Evolutionary conservation across 2,329 filamentous ascomycete species (phyloP).

Genomic region (Diplodia mutila): DNA sequence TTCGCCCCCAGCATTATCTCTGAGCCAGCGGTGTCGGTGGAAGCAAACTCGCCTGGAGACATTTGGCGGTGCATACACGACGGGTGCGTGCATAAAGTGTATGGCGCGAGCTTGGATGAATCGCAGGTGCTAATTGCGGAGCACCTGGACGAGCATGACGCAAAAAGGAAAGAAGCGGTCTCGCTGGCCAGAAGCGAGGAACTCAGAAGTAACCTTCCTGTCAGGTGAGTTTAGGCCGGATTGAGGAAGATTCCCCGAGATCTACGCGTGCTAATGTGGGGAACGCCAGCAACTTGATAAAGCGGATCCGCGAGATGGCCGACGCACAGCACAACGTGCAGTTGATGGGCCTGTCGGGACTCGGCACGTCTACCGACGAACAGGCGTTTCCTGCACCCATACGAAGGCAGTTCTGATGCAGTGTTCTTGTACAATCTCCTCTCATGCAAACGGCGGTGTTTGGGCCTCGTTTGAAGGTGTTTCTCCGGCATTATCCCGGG

Average conservation of each 20-base stretch:
- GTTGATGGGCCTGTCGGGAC: slow-evolving; percentile 16
- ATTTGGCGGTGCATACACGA: slow-evolving; percentile 70
- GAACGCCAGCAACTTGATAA: slow-evolving; percentile 47
- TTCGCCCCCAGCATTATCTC: slow-evolving; percentile 13
- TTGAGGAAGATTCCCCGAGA: neutral
- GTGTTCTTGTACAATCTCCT: neutral
- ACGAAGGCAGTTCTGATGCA: slow-evolving; percentile 3
- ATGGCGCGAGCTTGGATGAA: slow-evolving; percentile 60
- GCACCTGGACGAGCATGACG: slow-evolving; percentile 66
- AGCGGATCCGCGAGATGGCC: slow-evolving; percentile 50
- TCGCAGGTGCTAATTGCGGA: slow-evolving; percentile 61
- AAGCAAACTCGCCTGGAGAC: slow-evolving; percentile 59
- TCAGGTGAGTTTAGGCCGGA: slow-evolving; percentile 37
- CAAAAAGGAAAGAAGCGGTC: slow-evolving; percentile 56
- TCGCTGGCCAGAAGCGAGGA: slow-evolving; percentile 60
- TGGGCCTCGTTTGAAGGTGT: neutral
- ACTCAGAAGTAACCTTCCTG: slow-evolving; percentile 44
- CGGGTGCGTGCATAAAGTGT: slow-evolving; percentile 67
- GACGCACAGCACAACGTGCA: slow-evolving; percentile 33
- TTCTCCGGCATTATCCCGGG: neutral
- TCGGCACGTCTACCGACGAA: neutral
- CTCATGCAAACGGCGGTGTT: neutral
- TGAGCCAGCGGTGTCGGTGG: slow-evolving; percentile 33
- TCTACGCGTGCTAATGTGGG: neutral
- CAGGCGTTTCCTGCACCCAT: neutral